phyloP scores from a whole-genome alignment of 2,329 filamentous ascomycete genomes.

The Colletotrichum neosansevieriae region DNA sequence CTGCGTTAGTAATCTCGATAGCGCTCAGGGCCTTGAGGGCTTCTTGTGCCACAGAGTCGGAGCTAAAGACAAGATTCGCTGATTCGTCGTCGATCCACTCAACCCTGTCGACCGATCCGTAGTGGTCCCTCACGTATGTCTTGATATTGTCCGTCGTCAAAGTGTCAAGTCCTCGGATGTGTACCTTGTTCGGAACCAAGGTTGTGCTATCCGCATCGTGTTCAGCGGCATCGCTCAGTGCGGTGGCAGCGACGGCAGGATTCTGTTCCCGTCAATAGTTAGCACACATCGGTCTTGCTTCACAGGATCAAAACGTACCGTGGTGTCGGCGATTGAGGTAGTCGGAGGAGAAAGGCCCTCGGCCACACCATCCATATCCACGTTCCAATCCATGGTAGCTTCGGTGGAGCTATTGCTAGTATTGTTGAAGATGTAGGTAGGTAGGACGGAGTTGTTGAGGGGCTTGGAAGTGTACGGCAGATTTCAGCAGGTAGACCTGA shows the following conservation, averaged over 20 bases:
- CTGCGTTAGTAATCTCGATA: slow-evolving; percentile 64
- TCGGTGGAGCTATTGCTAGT: background rate
- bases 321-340: background rate
- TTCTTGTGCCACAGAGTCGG: slow-evolving; percentile 63
- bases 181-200: slow-evolving; percentile 70
- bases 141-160: slow-evolving; percentile 85
- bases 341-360: slow-evolving; percentile 45
- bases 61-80: slow-evolving; percentile 84
- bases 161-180: slow-evolving; percentile 85
- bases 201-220: slow-evolving; percentile 17
- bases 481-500: too few species aligned
- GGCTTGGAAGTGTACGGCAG: background rate
- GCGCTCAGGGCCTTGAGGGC: slow-evolving; percentile 67
- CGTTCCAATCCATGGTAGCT: slow-evolving; percentile 72
- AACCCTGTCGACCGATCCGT: slow-evolving; percentile 69
- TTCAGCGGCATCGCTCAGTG: slow-evolving; percentile 1
- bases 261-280: slow-evolving; percentile 9
- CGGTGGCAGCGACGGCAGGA: background rate
- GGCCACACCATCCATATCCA: slow-evolving; percentile 77
- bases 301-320: slow-evolving; percentile 10
- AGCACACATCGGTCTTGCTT: slow-evolving; percentile 1
- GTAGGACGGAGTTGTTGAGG: slow-evolving; percentile 11
- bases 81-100: slow-evolving; percentile 98
- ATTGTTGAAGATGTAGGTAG: slow-evolving; percentile 40
- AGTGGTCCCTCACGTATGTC: slow-evolving; percentile 78